Base-by-base conservation (phyloP, 805 yeast species). In the Candida hungchunana region DNA sequence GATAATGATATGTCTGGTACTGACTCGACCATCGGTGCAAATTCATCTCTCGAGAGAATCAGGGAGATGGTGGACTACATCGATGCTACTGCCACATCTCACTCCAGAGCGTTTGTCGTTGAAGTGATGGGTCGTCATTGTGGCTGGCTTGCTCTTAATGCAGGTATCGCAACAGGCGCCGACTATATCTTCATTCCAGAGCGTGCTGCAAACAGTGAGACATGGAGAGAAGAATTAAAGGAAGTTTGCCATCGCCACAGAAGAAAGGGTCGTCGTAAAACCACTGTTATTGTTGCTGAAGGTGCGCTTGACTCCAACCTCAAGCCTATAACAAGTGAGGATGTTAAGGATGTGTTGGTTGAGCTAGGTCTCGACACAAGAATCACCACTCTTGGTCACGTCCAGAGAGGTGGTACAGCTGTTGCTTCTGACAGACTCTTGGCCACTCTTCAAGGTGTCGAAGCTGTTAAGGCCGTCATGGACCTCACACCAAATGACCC, bases 41-140 rank as follows among this genome's bases (percentile, higher is more conserved):
- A 78, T 64, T 87, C 97, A 7, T 86, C 97, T 4, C 71, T 93
- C 51, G 96, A 83, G 48, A 71, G 98, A 58, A 93, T 93, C 51
- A 83, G 95, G 63, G 85, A 87, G 61, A 82, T 86, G 69, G 88
- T 93, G 44, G 97, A 93, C 63, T 90, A 87, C 66, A 93, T 93
- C 49, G 97, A 89, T 62, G 96, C 97, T 34, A 93, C 98, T 24
- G 98, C 98, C n/a, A 77, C 84, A 48, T 90, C 97, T 3, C 98
- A 93, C 62, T 86, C 96, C 12, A 77, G 98, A 56, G 98, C 98
- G 7, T 93, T 93, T 60, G 96, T 93, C 29, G 84, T 93, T 42
- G 98, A 93, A 61, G 98, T 93, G 26, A 93, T 93, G 98, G 98
- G 98, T 44, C 79, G 98, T 58, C 97, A 93, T 62, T 93, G 98